These are phyloP conservation scores for Soucietia sequanensis DNA, from an alignment of 805 yeast species.

Conservation along the genomic window DNA sequence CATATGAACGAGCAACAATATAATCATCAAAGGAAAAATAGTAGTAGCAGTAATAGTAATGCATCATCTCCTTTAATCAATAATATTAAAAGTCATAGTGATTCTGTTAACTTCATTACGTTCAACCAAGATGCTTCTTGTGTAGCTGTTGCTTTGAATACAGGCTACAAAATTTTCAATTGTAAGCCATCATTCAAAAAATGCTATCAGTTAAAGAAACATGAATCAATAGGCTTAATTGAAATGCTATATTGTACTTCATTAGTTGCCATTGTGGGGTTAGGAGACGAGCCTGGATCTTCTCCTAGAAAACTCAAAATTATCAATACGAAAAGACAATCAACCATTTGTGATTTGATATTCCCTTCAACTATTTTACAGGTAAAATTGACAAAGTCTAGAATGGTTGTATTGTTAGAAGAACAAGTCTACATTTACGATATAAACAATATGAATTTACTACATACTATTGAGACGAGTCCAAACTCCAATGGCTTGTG, in stretches of 20 bases:
- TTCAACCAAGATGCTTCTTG: constrained; percentile 91
- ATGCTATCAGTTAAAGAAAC: constrained; percentile 30
- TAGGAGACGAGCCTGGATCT: constrained; percentile 66
- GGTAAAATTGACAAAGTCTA: constrained; percentile 33
- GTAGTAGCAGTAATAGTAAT: too few relatives aligned
- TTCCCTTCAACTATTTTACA: constrained; percentile 42
- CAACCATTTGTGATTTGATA: constrained; percentile 43
- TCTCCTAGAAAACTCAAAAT: constrained; percentile 83
- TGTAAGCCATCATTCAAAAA: constrained; percentile 52
- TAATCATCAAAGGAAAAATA: too few relatives aligned
- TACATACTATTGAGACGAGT: constrained; percentile 46
- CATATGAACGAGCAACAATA: constrained; percentile 14
- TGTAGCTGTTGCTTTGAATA: constrained; percentile 68
- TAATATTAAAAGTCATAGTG: too few relatives aligned
- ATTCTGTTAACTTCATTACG: constrained; percentile 41
- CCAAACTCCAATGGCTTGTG: constrained; percentile 53
- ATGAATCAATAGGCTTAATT: constrained; percentile 64
- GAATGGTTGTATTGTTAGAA: constrained; percentile 39
- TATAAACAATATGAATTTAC: constrained; percentile 36
- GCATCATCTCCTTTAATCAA: too few relatives aligned
- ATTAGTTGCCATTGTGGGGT: constrained; percentile 77
- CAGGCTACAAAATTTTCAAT: constrained; percentile 71
- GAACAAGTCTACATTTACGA: constrained; percentile 46
- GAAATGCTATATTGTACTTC: constrained; percentile 93
- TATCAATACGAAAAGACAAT: constrained; percentile 72